phyloP scores from a whole-genome alignment of 2,329 filamentous ascomycete genomes.

The Verticillium longisporum region DNA sequence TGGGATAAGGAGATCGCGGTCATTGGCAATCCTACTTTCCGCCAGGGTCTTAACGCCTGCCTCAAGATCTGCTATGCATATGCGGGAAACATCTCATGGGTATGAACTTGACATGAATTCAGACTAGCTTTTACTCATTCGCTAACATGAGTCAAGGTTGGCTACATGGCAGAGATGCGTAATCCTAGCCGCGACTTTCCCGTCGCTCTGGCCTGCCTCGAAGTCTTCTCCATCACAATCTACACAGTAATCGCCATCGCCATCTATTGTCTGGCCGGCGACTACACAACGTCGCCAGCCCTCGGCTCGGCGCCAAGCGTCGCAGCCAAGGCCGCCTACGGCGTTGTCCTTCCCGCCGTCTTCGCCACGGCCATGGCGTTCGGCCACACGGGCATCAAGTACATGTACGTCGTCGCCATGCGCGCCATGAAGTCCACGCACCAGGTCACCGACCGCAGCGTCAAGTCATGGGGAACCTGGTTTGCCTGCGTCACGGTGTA shows the following conservation, averaged over 20 bases:
- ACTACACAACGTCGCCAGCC: conserved; percentile 24
- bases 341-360: conserved; percentile 21
- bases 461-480: conserved; percentile 27
- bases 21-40: conserved; percentile 15
- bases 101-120: conserved; percentile 50
- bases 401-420: conserved; percentile 25
- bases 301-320: conserved; percentile 23
- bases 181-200: conserved; percentile 24
- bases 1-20: conserved; percentile 20
- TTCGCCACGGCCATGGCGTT: conserved; percentile 22
- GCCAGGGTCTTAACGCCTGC: conserved; percentile 23
- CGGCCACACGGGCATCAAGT: conserved; percentile 26
- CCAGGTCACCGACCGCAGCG: conserved; percentile 23
- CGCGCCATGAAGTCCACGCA: conserved; percentile 22
- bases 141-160: conserved; percentile 18
- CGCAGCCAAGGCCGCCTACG: conserved; percentile 24
- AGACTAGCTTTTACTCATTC: neutral
- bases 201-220: conserved; percentile 20
- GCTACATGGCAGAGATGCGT: conserved; percentile 25
- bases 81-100: conserved; percentile 43
- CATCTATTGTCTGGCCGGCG: conserved; percentile 23
- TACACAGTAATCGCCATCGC: conserved; percentile 23
- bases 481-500: conserved; percentile 23
- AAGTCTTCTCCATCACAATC: conserved; percentile 22
- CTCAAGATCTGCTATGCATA: conserved; percentile 28